A percentile compares a stretch with the other conserved stretches of the same genome.
Evolutionary conservation across 202 grass and related monocot species (phyloP).

Genomic region (Setaria italica): DNA sequence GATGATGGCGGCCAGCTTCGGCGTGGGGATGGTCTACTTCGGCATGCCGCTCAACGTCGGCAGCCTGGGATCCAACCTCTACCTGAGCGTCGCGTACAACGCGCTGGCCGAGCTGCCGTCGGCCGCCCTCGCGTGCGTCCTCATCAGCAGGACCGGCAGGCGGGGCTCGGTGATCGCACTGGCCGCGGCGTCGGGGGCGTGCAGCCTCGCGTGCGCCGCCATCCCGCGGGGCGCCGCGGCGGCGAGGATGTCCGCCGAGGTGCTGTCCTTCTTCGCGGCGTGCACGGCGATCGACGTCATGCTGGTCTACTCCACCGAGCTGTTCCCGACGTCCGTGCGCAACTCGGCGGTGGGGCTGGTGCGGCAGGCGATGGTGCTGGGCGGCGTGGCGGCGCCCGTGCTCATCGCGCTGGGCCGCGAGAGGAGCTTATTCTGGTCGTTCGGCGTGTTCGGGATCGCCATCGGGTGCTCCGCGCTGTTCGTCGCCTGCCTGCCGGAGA

Average conservation of each 20-base stretch:
- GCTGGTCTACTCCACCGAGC: slow-evolving; percentile 72
- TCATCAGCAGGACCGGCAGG: slow-evolving; percentile 53
- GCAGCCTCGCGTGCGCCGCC: slow-evolving; percentile 59
- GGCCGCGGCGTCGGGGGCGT: slow-evolving; percentile 44
- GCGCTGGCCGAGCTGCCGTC: slow-evolving; percentile 73
- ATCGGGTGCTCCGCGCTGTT: slow-evolving; percentile 60
- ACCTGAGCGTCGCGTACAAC: slow-evolving; percentile 67
- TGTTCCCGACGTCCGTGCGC: slow-evolving; percentile 84
- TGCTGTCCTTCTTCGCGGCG: slow-evolving; percentile 74
- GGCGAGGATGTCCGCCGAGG: slow-evolving; percentile 65
- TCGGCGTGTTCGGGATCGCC: slow-evolving; percentile 65
- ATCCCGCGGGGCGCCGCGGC: slow-evolving; percentile 28
- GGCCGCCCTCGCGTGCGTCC: slow-evolving; percentile 50
- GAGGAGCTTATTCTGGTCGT: slow-evolving; percentile 59
- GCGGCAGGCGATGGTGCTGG: slow-evolving; percentile 71
- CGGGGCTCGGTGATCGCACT: slow-evolving; percentile 48
- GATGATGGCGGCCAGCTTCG: slow-evolving; percentile 62
- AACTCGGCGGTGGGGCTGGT: slow-evolving; percentile 73
- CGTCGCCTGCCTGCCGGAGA: slow-evolving; percentile 67
- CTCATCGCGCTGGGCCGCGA: slow-evolving; percentile 65
- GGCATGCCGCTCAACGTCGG: slow-evolving; percentile 82
- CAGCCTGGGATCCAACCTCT: slow-evolving; percentile 71
- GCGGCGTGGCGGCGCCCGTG: slow-evolving; percentile 67
- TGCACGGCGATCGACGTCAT: slow-evolving; percentile 69
- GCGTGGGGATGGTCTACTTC: slow-evolving; percentile 77